Evolutionary conservation across 192 early-diverging fungal genomes (phyloP), one percentile per base, ranked within the genome.

Genomic region (Backusella psychrophila): DNA sequence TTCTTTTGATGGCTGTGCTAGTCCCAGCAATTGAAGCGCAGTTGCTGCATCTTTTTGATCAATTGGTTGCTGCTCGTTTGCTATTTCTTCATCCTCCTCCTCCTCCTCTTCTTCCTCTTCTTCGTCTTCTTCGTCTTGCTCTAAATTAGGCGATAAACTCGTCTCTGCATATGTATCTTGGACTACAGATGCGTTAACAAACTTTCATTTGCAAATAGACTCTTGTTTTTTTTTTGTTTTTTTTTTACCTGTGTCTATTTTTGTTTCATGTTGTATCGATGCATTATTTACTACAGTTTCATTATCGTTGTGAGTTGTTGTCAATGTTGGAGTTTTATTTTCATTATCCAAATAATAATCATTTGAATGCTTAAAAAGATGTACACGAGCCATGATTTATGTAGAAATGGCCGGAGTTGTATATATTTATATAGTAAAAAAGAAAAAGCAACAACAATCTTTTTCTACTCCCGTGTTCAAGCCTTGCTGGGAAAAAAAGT

Each of bases 11-110:
- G 35, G 6, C 42, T 42, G 65, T n/a, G 72, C 42, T 70, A 78
- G 21, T 12, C 77, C 77, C 6, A 78, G 21, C 8, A 78, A 15
- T 42, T 78, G 77, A 33, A 78, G 39, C 11, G 78, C 78, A 11
- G 74, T 80, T 0, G 70, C 78, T 29, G 78, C 78, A 49, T 49
- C 46, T 49, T 49, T 49, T 49, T 49, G 46, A 7, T 49, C 46
- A n/a, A 49, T 49, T 6, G 46, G 46, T 49, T 49, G 46, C 46
- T 19, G 46, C 17, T 49, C 17, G 15, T 49, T n/a, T 49, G 46
- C 15, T 6, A 4, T 49, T 49, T n/a, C 38, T 8, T 39, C 38
- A 38, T 11, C 38, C 11, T 38, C 9, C 2, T 39, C 38, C 38
- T 38, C 38, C 38, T 38, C 31, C 1, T 2, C 38, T 39, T 39